A percentile compares a stretch with the other conserved stretches of the same genome.
phyloP scores from a whole-genome alignment of 768 basidiomycete species.

The Rhodotorula graminis region DNA sequence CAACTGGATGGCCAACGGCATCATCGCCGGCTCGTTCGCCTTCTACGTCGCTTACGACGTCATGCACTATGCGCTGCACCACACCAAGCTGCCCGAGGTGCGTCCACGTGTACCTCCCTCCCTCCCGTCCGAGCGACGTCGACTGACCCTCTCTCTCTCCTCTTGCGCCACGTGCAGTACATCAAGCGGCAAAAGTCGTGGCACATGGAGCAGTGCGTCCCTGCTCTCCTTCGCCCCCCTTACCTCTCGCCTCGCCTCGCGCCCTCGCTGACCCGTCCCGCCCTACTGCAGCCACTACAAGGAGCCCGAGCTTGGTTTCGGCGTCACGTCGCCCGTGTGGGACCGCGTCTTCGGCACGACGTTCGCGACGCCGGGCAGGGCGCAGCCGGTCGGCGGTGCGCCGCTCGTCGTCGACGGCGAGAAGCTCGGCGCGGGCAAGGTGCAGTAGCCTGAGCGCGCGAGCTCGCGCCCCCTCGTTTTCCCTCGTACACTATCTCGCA shows the following conservation, averaged over 20 bases:
- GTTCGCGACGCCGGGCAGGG: slow-evolving; percentile 1
- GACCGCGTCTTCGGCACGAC: slow-evolving; percentile 65
- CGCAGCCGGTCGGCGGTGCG: not conserved
- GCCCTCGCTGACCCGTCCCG: slow-evolving; percentile 36
- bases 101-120: slow-evolving; percentile 15
- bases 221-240: not conserved
- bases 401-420: too few relatives aligned
- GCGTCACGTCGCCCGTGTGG: slow-evolving; percentile 58
- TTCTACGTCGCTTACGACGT: slow-evolving; percentile 50
- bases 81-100: slow-evolving; percentile 23
- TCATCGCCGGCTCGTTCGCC: slow-evolving; percentile 71
- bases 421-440: not conserved
- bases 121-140: slow-evolving; percentile 46
- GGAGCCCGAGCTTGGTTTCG: slow-evolving; percentile 32
- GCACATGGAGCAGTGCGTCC: slow-evolving; percentile 90
- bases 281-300: not conserved
- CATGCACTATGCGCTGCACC: slow-evolving; percentile 39
- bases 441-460: not conserved
- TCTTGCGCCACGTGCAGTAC: slow-evolving; percentile 76
- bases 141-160: slow-evolving; percentile 90
- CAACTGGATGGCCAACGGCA: slow-evolving; percentile 75
- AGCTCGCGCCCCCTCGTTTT: too few relatives aligned
- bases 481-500: too few relatives aligned
- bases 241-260: slow-evolving; percentile 51
- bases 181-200: slow-evolving; percentile 92